Conservation (phyloP, 2,329 filamentous ascomycete species). For the Orbilia ellipsospora region DNA sequence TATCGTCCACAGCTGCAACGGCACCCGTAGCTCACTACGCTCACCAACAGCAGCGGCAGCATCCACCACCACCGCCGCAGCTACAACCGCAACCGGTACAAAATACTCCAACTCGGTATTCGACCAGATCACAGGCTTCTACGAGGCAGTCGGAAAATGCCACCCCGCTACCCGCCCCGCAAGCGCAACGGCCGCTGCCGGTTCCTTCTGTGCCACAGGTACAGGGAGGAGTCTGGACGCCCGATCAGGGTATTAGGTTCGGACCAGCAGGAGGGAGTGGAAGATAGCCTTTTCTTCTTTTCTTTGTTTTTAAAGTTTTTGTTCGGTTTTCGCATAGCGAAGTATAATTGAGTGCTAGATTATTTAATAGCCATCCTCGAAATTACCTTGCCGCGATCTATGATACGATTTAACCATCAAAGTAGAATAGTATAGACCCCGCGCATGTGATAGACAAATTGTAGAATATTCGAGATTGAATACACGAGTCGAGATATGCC, state of each 20-base stretch:
- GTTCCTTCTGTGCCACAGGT: slow-evolving; percentile 63
- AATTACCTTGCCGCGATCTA: too few species aligned
- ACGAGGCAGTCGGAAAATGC: slow-evolving; percentile 63
- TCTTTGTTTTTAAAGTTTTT: neutral
- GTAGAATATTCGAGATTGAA: too few species aligned
- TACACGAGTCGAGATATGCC: too few species aligned
- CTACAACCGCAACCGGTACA: slow-evolving; percentile 64
- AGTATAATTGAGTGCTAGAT: neutral
- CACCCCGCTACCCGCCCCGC: slow-evolving; percentile 70
- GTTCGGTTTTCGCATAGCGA: slow-evolving; percentile 14
- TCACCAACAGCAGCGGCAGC: slow-evolving; percentile 54
- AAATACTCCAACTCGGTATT: slow-evolving; percentile 63
- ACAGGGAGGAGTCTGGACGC: slow-evolving; percentile 76
- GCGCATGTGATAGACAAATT: too few species aligned
- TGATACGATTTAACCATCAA: too few species aligned
- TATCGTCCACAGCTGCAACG: slow-evolving; percentile 36
- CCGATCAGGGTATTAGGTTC: slow-evolving; percentile 84
- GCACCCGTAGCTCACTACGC: slow-evolving; percentile 42
- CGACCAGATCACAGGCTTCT: slow-evolving; percentile 70
- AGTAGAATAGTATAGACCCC: too few species aligned
- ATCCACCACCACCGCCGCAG: slow-evolving; percentile 60
- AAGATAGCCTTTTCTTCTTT: slow-evolving; percentile 17
- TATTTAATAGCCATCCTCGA: too few species aligned
- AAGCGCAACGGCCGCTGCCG: slow-evolving; percentile 61
- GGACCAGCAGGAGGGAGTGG: slow-evolving; percentile 63